These are phyloP conservation scores for Crucibulum laeve DNA, from an alignment of 768 basidiomycete species.

Conservation along the genomic window DNA sequence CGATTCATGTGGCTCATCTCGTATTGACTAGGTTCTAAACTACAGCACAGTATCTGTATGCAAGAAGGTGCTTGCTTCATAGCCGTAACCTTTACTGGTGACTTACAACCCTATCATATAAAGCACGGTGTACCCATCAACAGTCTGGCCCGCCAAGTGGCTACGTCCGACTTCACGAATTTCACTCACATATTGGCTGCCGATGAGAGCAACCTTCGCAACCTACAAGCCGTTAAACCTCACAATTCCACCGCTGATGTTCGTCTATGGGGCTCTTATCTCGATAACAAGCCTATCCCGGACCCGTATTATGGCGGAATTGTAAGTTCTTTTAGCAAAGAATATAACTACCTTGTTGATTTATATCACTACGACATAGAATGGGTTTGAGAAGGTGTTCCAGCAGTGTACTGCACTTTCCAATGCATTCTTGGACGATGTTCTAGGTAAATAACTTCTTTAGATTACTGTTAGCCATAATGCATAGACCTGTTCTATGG, in stretches of 20 bases:
- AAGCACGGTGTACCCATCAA: constrained; percentile 72
- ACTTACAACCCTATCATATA: neutral
- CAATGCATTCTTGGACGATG: constrained; percentile 74
- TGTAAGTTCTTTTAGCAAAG: constrained; percentile 30
- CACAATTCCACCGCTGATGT: constrained; percentile 56
- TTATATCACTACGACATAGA: constrained; percentile 24
- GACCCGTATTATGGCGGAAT: constrained; percentile 84
- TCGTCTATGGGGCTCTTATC: constrained; percentile 77
- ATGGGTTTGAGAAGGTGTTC: constrained; percentile 75
- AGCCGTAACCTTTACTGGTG: neutral
- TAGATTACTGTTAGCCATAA: neutral
- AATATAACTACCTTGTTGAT: neutral
- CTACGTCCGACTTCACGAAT: constrained; percentile 56
- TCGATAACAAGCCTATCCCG: constrained; percentile 63
- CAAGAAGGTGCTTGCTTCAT: constrained; percentile 45
- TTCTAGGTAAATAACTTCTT: constrained; percentile 28
- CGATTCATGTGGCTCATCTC: constrained; percentile 2
- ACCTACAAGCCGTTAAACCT: constrained; percentile 49
- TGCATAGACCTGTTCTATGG: neutral
- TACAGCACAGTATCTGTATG: constrained; percentile 67
- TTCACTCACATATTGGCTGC: constrained; percentile 88
- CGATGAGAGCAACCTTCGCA: constrained; percentile 70
- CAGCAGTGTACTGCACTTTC: constrained; percentile 71
- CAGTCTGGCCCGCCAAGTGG: constrained; percentile 66
- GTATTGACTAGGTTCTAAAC: neutral